Evolutionary conservation across 148 eudicot genomes (phyloP).

Genomic region (Vaccinium corymbosum): DNA sequence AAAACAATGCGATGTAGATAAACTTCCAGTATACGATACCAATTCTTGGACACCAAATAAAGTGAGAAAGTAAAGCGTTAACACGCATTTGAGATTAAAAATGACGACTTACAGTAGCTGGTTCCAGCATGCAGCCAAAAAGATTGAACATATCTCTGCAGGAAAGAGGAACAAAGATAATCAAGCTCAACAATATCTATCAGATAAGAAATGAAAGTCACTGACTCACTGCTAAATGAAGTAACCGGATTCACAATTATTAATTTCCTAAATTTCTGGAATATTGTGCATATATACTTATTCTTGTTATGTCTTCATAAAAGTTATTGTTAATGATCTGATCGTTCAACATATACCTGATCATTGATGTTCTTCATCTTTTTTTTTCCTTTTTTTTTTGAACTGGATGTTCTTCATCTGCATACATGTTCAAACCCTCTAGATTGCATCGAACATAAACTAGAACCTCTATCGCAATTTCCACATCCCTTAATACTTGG

Average conservation of each 20-base stretch:
- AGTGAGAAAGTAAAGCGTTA: background rate
- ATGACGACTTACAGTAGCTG: conserved; percentile 64
- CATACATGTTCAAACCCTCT: background rate
- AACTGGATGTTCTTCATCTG: background rate
- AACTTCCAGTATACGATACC: no score
- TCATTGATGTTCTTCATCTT: background rate
- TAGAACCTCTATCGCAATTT: background rate
- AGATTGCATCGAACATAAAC: background rate
- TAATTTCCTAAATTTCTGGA: background rate
- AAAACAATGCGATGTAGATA: background rate
- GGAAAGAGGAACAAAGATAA: background rate
- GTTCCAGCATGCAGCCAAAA: conserved; percentile 79
- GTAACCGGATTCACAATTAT: background rate
- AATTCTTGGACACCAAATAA: background rate
- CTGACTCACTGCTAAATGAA: background rate
- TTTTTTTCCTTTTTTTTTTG: no score
- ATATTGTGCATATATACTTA: background rate
- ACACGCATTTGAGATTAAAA: background rate
- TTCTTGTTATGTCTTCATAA: background rate
- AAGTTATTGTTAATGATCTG: background rate
- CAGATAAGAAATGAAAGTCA: background rate
- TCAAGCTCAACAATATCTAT: background rate
- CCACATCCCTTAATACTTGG: background rate
- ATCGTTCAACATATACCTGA: background rate
- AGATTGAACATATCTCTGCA: conserved; percentile 68